Percentiles rank a stretch among this genome's conserved stretches.
Conservation (phyloP, 2,329 filamentous ascomycete species). For the Dactylellina drechsleri region DNA sequence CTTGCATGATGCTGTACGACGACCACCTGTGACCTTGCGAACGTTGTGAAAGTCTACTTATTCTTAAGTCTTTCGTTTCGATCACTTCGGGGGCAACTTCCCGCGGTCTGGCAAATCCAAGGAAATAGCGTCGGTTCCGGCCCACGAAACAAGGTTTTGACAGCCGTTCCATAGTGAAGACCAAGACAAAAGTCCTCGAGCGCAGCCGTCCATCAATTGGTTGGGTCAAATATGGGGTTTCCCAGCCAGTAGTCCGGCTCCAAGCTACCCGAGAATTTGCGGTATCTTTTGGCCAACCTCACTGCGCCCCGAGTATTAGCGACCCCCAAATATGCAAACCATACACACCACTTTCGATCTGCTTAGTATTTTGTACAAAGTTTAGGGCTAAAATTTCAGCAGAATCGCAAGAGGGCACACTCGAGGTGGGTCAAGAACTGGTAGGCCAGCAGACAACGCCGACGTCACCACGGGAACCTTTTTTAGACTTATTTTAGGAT, state of each 20-base stretch:
- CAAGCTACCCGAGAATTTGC: constrained; percentile 22
- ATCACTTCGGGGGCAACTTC: no score
- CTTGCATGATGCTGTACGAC: constrained; percentile 50
- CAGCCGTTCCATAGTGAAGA: constrained; percentile 47
- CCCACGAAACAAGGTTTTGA: constrained; percentile 49
- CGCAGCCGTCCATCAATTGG: constrained; percentile 7
- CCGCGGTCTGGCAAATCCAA: no score
- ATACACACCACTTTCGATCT: no score
- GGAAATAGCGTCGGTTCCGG: no score
- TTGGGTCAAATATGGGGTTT: not conserved
- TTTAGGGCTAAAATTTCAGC: no score
- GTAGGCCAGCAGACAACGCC: no score
- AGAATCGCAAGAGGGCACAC: no score
- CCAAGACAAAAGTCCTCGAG: constrained; percentile 30
- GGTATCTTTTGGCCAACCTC: constrained; percentile 7
- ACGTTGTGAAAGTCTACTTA: not conserved
- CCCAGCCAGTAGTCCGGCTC: constrained; percentile 16
- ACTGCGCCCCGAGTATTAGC: no score
- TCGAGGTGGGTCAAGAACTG: no score
- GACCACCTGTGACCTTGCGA: not conserved
- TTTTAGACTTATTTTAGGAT: not conserved
- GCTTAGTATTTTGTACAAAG: no score
- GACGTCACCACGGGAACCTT: constrained; percentile 3
- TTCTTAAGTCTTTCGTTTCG: no score
- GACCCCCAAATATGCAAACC: no score